These are phyloP conservation scores for Pugionium dolabratum DNA, from an alignment of 345 rosid species.

Conservation along the genomic window DNA sequence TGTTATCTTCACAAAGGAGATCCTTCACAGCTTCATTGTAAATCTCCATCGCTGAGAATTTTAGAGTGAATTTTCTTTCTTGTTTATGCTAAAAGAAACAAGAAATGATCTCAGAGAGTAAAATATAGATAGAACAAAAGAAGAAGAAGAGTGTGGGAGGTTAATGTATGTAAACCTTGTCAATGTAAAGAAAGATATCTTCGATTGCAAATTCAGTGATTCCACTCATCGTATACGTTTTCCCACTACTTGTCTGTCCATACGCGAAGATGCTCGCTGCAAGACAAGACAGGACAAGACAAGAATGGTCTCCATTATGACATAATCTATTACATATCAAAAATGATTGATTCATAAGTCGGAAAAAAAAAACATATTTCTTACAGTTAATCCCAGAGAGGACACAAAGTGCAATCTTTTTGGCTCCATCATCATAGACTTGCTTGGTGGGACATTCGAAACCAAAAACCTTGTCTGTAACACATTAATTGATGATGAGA, in stretches of 20 bases:
- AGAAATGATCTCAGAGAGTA: conserved; percentile 8
- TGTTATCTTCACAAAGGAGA: conserved; percentile 64
- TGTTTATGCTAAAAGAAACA: conserved; percentile 50
- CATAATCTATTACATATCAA: conserved; percentile 1
- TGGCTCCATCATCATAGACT: conserved; percentile 67
- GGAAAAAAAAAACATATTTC: conserved; percentile 11
- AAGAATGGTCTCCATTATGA: background rate
- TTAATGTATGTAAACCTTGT: conserved; percentile 44
- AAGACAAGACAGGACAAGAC: background rate
- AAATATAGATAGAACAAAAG: background rate
- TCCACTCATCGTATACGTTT: conserved; percentile 54
- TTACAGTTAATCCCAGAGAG: conserved; percentile 70
- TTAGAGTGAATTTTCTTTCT: conserved; percentile 67
- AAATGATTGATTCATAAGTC: background rate
- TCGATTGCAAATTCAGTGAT: conserved; percentile 56
- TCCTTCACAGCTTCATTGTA: conserved; percentile 90
- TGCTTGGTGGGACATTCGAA: conserved; percentile 46
- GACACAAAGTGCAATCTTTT: conserved; percentile 59
- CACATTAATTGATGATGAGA: background rate
- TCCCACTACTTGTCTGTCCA: conserved; percentile 87
- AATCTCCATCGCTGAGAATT: conserved; percentile 89
- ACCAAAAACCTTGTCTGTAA: conserved; percentile 67
- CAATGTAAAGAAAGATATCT: conserved; percentile 60
- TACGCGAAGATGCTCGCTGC: conserved; percentile 76
- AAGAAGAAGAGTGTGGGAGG: background rate